Percentiles rank a stretch among this genome's conserved stretches.
phyloP scores from a whole-genome alignment of 2,329 filamentous ascomycete species.

The Shiraia sp. region DNA sequence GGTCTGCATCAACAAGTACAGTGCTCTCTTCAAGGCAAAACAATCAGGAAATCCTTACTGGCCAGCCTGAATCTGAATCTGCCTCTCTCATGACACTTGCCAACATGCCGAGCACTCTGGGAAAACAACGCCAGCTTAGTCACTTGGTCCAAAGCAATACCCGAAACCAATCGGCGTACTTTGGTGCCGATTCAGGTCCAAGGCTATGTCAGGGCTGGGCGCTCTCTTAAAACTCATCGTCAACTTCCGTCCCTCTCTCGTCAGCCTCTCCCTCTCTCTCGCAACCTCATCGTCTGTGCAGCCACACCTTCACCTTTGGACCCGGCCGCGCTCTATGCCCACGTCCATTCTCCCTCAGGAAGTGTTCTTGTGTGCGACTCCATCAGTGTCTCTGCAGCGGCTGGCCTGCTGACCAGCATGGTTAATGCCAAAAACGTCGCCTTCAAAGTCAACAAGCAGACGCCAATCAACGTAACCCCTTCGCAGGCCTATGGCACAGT shows the following conservation, averaged over 20 bases:
- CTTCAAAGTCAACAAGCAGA: constrained; percentile 45
- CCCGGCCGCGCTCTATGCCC: constrained; percentile 14
- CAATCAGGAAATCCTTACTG: background rate
- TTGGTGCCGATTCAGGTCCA: constrained; percentile 27
- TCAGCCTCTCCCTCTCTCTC: constrained; percentile 18
- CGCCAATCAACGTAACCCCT: constrained; percentile 28
- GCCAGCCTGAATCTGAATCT: constrained; percentile 18
- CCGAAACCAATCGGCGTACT: constrained; percentile 28
- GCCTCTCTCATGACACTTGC: no score
- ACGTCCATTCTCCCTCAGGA: constrained; percentile 8
- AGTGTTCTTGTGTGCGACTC: constrained; percentile 20
- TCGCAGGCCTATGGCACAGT: constrained; percentile 38
- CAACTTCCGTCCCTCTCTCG: constrained; percentile 26
- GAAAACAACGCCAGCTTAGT: constrained; percentile 17
- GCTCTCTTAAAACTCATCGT: constrained; percentile 29
- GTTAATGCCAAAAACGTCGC: constrained; percentile 44
- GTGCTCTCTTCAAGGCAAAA: constrained; percentile 4
- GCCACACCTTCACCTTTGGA: constrained; percentile 5
- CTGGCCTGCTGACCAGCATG: constrained; percentile 44
- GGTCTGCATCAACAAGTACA: background rate
- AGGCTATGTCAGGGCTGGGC: constrained; percentile 27
- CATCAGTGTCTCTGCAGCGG: constrained; percentile 26
- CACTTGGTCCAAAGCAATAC: constrained; percentile 13
- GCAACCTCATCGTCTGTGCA: no score
- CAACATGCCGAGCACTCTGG: constrained; percentile 11